A percentile compares a stretch with the other conserved stretches of the same genome.
Evolutionary conservation across 179 eudicot species (phyloP).

Genomic region (Beta corolliflora): DNA sequence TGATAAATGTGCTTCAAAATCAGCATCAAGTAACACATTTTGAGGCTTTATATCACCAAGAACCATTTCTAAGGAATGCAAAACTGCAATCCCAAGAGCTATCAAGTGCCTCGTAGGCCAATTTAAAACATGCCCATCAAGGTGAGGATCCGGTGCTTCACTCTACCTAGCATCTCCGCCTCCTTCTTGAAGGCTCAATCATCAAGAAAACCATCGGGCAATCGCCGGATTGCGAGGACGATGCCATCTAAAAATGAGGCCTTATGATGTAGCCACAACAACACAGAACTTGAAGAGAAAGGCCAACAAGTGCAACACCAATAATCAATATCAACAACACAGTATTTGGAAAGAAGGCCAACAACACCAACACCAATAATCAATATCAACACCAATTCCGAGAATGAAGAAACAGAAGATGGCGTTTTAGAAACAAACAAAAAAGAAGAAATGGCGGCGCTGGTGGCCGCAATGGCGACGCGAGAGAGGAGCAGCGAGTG

Average conservation of each 20-base stretch:
- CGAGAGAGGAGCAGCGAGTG: no score
- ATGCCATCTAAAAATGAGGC: slow-evolving; percentile 63
- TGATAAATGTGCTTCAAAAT: slow-evolving; percentile 77
- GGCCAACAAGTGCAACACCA: slow-evolving; percentile 46
- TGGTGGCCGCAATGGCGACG: no score
- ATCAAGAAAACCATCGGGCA: slow-evolving; percentile 49
- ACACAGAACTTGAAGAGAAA: slow-evolving; percentile 38
- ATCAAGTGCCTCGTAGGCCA: slow-evolving; percentile 83
- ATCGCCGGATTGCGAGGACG: slow-evolving; percentile 64
- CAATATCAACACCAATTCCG: not conserved
- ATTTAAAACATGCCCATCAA: slow-evolving; percentile 71
- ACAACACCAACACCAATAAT: no score
- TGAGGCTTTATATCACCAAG: slow-evolving; percentile 73
- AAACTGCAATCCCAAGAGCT: slow-evolving; percentile 65
- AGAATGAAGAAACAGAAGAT: no score
- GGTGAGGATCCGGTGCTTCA: slow-evolving; percentile 69
- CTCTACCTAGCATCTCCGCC: slow-evolving; percentile 62
- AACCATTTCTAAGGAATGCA: slow-evolving; percentile 53
- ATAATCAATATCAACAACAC: slow-evolving; percentile 40
- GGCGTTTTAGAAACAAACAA: no score
- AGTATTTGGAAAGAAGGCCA: no score
- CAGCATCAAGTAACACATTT: slow-evolving; percentile 74
- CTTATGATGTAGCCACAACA: slow-evolving; percentile 54
- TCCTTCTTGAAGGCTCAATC: slow-evolving; percentile 56
- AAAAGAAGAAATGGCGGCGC: no score